Evolutionary conservation across 495 filamentous ascomycete genomes (phyloP).

Genomic region (Hypoxylon rickii): DNA sequence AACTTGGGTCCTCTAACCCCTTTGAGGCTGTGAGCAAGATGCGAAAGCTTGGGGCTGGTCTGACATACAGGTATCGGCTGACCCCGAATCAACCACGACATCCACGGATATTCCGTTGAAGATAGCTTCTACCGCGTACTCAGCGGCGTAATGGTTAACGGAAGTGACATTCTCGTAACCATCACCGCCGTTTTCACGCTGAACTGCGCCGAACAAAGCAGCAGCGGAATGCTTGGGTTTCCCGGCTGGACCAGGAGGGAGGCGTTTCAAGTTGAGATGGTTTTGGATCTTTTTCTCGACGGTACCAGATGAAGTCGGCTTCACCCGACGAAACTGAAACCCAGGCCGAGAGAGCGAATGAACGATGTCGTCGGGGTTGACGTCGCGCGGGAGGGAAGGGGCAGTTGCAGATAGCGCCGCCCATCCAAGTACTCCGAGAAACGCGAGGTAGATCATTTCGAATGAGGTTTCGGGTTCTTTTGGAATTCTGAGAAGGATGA

Average conservation of each 20-base stretch:
- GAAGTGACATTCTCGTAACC: slow-evolving; percentile 46
- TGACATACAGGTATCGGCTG: slow-evolving; percentile 61
- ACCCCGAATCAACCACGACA: slow-evolving; percentile 66
- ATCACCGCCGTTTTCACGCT: slow-evolving; percentile 14
- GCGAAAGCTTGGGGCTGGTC: slow-evolving; percentile 19
- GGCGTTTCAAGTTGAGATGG: slow-evolving; percentile 5
- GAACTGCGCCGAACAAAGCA: slow-evolving; percentile 5
- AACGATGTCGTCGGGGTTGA: neutral
- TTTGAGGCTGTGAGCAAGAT: neutral
- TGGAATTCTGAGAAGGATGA: too few relatives aligned
- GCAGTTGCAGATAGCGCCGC: too few relatives aligned
- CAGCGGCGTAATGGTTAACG: slow-evolving; percentile 43
- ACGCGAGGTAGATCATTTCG: too few relatives aligned
- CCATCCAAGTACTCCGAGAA: too few relatives aligned
- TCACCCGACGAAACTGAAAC: slow-evolving; percentile 14
- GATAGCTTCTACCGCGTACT: slow-evolving; percentile 42
- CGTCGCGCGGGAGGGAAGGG: too few relatives aligned
- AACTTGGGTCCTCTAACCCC: slow-evolving; percentile 15
- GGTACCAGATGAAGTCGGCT: neutral
- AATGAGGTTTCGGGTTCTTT: too few relatives aligned
- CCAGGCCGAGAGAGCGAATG: slow-evolving; percentile 16
- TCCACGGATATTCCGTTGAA: slow-evolving; percentile 36
- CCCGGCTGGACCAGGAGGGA: neutral
- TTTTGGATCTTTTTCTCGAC: slow-evolving; percentile 16
- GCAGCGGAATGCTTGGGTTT: slow-evolving; percentile 9